Evolutionary conservation across 176 grass and related monocot genomes (phyloP).

Genomic region (Panicum miliaceum): DNA sequence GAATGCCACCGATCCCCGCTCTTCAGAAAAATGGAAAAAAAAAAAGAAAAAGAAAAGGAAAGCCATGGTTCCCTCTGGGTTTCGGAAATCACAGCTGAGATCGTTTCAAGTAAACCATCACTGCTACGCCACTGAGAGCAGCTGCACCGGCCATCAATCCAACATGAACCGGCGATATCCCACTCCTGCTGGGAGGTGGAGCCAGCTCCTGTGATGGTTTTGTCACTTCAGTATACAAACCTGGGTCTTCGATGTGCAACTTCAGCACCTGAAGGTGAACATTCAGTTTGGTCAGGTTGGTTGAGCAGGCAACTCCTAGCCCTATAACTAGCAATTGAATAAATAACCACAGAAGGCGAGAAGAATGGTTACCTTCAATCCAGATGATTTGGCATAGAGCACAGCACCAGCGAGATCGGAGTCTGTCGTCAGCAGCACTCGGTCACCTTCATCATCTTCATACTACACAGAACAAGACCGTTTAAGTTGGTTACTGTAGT

Average conservation of each 20-base stretch:
- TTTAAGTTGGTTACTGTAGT: slow-evolving; percentile 13
- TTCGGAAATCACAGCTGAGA: slow-evolving; percentile 66
- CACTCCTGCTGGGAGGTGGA: slow-evolving; percentile 30
- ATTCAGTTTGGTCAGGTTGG: slow-evolving; percentile 33
- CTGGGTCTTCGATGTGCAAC: slow-evolving; percentile 67
- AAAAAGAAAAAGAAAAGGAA: neutral
- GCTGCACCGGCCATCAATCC: slow-evolving; percentile 62
- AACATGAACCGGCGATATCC: slow-evolving; percentile 41
- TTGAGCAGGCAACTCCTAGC: slow-evolving; percentile 22
- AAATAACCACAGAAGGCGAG: neutral
- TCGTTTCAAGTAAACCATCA: slow-evolving; percentile 81
- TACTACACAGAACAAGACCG: slow-evolving; percentile 61
- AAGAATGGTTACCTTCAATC: slow-evolving; percentile 74
- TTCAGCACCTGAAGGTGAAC: slow-evolving; percentile 67
- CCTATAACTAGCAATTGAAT: neutral
- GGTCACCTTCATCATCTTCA: slow-evolving; percentile 95
- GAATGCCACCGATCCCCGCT: neutral
- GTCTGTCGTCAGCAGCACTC: slow-evolving; percentile 77
- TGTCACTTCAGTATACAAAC: slow-evolving; percentile 42
- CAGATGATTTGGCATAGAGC: slow-evolving; percentile 74
- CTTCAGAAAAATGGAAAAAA: neutral
- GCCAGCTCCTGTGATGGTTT: slow-evolving; percentile 47
- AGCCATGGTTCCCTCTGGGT: too few species aligned
- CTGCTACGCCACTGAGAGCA: slow-evolving; percentile 63
- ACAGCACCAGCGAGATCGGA: slow-evolving; percentile 78